A percentile compares a stretch with the other conserved stretches of the same genome.
phyloP scores from a whole-genome alignment of 345 rosid species.

The thale cress (Arabidopsis thaliana) region TAIR10.1 NC_003076.8:5110501-5111000 shows the following conservation, averaged over 20 bases:
- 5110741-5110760: conserved; percentile 96
- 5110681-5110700: conserved; percentile 60
- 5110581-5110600: conserved; percentile 11
- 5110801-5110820: conserved; percentile 32
- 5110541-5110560: conserved; percentile 19
- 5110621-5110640: neutral
- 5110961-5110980: conserved; percentile 43
- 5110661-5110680: neutral
- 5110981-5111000: conserved; percentile 22
- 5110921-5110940: conserved; percentile 26
- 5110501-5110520: conserved; percentile 14
- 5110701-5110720: conserved; percentile 98
- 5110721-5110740: conserved; percentile 93
- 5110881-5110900: conserved; percentile 15
- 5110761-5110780: conserved; percentile 94
- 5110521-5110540: conserved; percentile 16
- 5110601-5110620: neutral
- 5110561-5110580: conserved; percentile 22
- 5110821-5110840: neutral
- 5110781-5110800: conserved; percentile 79
- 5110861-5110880: conserved; percentile 28
- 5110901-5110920: conserved; percentile 26
- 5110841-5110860: neutral
- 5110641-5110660: conserved; percentile 28
- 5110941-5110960: conserved; percentile 34